Conservation (phyloP, 2,329 filamentous ascomycete species). For the Coniochaeta sp. region DNA sequence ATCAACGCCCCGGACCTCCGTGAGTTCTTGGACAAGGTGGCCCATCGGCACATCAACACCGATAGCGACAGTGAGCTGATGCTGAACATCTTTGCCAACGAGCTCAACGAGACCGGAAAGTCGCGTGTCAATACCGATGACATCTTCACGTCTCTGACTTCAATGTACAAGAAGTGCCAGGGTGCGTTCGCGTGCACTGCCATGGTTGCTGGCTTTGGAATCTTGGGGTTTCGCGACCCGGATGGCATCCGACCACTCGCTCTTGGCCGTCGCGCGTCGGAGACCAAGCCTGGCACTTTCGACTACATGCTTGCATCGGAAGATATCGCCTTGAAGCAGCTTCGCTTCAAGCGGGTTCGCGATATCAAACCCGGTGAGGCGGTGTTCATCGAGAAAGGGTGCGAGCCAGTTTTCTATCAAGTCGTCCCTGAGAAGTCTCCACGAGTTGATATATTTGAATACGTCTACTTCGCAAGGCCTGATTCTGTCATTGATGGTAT, state of each 20-base stretch:
- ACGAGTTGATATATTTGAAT: too few species aligned
- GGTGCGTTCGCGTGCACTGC: conserved; percentile 78
- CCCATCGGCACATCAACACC: conserved; percentile 82
- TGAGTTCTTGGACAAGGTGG: conserved; percentile 66
- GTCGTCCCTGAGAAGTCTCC: conserved; percentile 36
- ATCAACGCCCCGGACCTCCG: conserved; percentile 67
- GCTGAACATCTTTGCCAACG: conserved; percentile 81
- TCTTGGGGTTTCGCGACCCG: conserved; percentile 70
- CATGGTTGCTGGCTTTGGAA: conserved; percentile 76
- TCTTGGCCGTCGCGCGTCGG: conserved; percentile 65
- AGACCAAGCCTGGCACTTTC: conserved; percentile 50
- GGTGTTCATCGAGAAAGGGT: conserved; percentile 75
- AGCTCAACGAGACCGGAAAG: conserved; percentile 77
- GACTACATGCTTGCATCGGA: conserved; percentile 94
- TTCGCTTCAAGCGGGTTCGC: conserved; percentile 67
- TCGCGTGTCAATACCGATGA: conserved; percentile 76
- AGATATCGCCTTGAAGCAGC: conserved; percentile 73
- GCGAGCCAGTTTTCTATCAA: conserved; percentile 64
- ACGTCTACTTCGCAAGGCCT: conserved; percentile 72
- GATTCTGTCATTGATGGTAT: conserved; percentile 83
- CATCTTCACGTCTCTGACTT: conserved; percentile 63
- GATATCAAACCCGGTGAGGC: conserved; percentile 80
- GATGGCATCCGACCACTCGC: conserved; percentile 79
- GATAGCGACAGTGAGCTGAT: conserved; percentile 84
- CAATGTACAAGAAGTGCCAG: conserved; percentile 67